A percentile compares a stretch with the other conserved stretches of the same genome.
Evolutionary conservation across 352 stramenopile genomes (phyloP).

Genomic region (Globisporangium paddicum): DNA sequence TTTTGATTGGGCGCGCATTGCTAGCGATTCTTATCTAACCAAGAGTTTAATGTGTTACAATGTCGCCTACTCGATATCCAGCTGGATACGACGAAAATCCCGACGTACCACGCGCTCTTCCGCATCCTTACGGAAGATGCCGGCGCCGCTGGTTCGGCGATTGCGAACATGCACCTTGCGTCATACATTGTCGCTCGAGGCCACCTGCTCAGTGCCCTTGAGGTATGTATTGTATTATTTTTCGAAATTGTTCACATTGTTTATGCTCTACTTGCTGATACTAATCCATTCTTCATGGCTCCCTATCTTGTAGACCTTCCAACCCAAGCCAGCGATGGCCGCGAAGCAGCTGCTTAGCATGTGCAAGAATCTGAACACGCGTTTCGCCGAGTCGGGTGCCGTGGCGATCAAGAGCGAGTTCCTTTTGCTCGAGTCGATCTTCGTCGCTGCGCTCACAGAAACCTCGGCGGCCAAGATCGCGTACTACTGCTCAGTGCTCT

Average conservation of each 20-base stretch:
- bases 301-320: constrained; percentile 32
- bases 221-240: constrained; percentile 31
- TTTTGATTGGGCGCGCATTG: too few relatives aligned
- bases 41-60: neutral
- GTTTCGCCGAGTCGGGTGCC: constrained; percentile 43
- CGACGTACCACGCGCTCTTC: constrained; percentile 59
- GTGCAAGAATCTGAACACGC: constrained; percentile 51
- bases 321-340: constrained; percentile 62
- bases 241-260: neutral
- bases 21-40: neutral
- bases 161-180: constrained; percentile 62
- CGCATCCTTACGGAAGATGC: constrained; percentile 74
- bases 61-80: constrained; percentile 5
- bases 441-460: constrained; percentile 56
- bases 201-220: constrained; percentile 47
- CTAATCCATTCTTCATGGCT: neutral
- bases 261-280: neutral
- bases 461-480: constrained; percentile 35
- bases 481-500: constrained; percentile 71
- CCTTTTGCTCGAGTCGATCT: constrained; percentile 66
- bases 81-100: constrained; percentile 60
- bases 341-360: constrained; percentile 67
- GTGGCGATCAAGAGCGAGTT: constrained; percentile 67
- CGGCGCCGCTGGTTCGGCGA: constrained; percentile 49
- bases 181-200: constrained; percentile 62